Evolutionary conservation across 768 basidiomycete genomes (phyloP).

Genomic region (Kwoniella botswanensis): DNA sequence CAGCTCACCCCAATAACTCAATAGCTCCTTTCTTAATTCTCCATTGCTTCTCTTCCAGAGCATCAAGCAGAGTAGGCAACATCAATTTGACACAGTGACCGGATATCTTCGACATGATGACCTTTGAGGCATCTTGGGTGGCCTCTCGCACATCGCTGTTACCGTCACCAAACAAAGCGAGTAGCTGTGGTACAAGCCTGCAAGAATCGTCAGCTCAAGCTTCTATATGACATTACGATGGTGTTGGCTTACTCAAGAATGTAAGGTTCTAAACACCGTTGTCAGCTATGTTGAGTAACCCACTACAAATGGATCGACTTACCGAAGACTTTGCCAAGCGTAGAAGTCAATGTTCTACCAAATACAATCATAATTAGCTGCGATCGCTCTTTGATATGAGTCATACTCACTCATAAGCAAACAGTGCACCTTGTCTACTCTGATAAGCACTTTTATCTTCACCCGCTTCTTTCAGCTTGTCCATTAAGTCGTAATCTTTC

Average conservation of each 20-base stretch:
- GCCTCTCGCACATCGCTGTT: conserved; percentile 89
- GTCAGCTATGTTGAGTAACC: background rate
- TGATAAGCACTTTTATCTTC: conserved; percentile 91
- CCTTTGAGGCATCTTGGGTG: conserved; percentile 84
- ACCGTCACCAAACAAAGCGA: conserved; percentile 84
- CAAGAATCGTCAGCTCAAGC: conserved; percentile 16
- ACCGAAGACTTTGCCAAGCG: conserved; percentile 83
- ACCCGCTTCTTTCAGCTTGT: conserved; percentile 71
- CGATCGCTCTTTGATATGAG: background rate
- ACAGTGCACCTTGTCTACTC: conserved; percentile 89
- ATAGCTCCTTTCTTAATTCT: conserved; percentile 93
- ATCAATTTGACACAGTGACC: conserved; percentile 93
- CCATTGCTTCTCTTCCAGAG: conserved; percentile 98
- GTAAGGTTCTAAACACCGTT: conserved; percentile 68
- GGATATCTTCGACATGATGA: conserved; percentile 94
- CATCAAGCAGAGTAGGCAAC: conserved; percentile 82
- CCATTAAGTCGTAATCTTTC: conserved; percentile 80
- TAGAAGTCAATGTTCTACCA: conserved; percentile 70
- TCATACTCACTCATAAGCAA: conserved; percentile 71
- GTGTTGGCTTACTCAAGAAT: conserved; percentile 61
- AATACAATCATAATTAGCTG: conserved; percentile 25
- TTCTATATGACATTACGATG: conserved; percentile 52
- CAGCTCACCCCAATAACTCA: conserved; percentile 75
- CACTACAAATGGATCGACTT: conserved; percentile 7
- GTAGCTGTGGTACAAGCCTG: conserved; percentile 74